Percentiles rank a stretch among this genome's conserved stretches.
These are phyloP conservation scores for Penicillium palitans DNA, from an alignment of 2,329 filamentous ascomycete species.

Conservation along the genomic window DNA sequence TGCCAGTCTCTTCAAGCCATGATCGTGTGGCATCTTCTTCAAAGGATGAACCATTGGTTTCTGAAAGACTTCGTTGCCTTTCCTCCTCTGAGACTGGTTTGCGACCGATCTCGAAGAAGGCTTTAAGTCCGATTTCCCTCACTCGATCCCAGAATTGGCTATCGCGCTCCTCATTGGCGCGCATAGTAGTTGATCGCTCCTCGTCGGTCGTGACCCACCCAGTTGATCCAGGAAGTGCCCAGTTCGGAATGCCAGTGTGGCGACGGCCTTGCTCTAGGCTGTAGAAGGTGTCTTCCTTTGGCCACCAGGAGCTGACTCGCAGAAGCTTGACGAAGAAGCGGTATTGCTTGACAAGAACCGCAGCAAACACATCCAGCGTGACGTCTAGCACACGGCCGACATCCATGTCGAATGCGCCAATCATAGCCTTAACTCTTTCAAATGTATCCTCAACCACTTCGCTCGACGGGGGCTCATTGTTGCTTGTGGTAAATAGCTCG, in stretches of 20 bases:
- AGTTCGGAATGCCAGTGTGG: slow-evolving; percentile 70
- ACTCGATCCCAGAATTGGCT: slow-evolving; percentile 76
- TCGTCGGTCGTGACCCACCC: slow-evolving; percentile 66
- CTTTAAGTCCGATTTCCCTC: slow-evolving; percentile 72
- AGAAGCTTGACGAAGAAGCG: slow-evolving; percentile 94
- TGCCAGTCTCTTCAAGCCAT: slow-evolving; percentile 81
- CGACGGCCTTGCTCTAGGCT: slow-evolving; percentile 29
- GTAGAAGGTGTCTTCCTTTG: slow-evolving; percentile 61
- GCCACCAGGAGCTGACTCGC: slow-evolving; percentile 95
- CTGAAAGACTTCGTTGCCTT: slow-evolving; percentile 49
- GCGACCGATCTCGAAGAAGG: slow-evolving; percentile 86
- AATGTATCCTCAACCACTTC: slow-evolving; percentile 83
- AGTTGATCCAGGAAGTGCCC: slow-evolving; percentile 74
- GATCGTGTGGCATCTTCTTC: slow-evolving; percentile 61
- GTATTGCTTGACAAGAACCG: slow-evolving; percentile 87
- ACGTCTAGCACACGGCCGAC: slow-evolving; percentile 93
- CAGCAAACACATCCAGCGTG: slow-evolving; percentile 90
- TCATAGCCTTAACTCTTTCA: slow-evolving; percentile 87
- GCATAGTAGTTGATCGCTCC: slow-evolving; percentile 61
- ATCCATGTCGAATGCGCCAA: slow-evolving; percentile 95
- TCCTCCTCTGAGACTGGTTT: slow-evolving; percentile 64
- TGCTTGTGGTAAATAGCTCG: slow-evolving; percentile 88
- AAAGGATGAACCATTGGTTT: slow-evolving; percentile 40
- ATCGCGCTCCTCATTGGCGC: slow-evolving; percentile 67
- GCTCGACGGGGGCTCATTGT: slow-evolving; percentile 68